Conservation (phyloP, 2,329 filamentous ascomycete genomes). For the Apiospora sp. region DNA sequence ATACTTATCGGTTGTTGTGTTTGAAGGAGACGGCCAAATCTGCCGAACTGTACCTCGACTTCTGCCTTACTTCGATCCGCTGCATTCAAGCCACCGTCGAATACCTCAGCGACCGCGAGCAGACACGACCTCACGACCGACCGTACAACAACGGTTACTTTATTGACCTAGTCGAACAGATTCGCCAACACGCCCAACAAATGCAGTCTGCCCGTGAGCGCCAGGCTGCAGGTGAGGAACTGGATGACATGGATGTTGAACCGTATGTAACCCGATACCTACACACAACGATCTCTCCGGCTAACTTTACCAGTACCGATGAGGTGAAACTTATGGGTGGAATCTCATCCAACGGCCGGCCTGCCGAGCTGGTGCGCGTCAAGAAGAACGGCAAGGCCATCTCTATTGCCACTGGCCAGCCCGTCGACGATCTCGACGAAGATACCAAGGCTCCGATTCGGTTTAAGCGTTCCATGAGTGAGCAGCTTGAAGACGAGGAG, state of each 20-base stretch:
- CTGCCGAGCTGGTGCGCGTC: conserved; percentile 83
- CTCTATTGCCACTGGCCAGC: conserved; percentile 75
- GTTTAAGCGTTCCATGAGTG: conserved; percentile 72
- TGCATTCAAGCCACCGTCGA: conserved; percentile 91
- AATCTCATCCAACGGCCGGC: conserved; percentile 80
- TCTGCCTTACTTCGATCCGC: conserved; percentile 89
- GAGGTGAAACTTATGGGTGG: conserved; percentile 84
- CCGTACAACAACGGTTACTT: conserved; percentile 97
- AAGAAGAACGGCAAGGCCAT: conserved; percentile 82
- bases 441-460: conserved; percentile 56
- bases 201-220: conserved; percentile 78
- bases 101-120: conserved; percentile 85
- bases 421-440: conserved; percentile 62
- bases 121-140: conserved; percentile 82
- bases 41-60: conserved; percentile 78
- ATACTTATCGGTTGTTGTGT: conserved; percentile 74
- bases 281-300: not conserved
- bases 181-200: conserved; percentile 86
- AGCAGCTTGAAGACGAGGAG: conserved; percentile 80
- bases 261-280: conserved; percentile 53
- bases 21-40: conserved; percentile 80
- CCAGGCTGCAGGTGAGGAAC: conserved; percentile 57
- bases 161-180: conserved; percentile 94
- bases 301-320: conserved; percentile 55
- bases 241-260: conserved; percentile 65